These are phyloP conservation scores for Exophiala sideris DNA, from an alignment of 2,329 filamentous ascomycete species.

Conservation along the genomic window DNA sequence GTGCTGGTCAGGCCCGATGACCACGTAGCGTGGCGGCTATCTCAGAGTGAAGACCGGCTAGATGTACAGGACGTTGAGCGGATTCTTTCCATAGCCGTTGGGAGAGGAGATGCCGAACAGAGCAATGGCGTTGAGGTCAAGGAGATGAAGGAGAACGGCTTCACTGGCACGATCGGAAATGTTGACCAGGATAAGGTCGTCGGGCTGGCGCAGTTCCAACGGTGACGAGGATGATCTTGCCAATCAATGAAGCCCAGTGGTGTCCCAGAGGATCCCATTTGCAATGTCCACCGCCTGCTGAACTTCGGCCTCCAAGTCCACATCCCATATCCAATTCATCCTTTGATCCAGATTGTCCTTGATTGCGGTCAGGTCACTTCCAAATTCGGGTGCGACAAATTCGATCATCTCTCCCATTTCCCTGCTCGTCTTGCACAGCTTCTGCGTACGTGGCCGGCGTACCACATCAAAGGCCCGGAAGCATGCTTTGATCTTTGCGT, in stretches of 20 bases:
- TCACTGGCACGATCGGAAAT: constrained; percentile 16
- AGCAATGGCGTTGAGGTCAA: neutral
- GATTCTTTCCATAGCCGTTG: neutral
- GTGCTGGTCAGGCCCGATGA: constrained; percentile 32
- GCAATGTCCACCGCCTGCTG: neutral
- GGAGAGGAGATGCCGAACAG: neutral
- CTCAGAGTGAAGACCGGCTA: neutral
- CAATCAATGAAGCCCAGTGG: too few relatives aligned
- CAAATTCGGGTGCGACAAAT: neutral
- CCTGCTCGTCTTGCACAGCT: neutral
- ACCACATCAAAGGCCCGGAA: neutral
- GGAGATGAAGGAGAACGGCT: constrained; percentile 3
- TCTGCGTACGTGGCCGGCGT: constrained; percentile 1
- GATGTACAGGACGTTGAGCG: neutral
- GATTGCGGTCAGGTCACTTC: neutral
- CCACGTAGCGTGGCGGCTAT: constrained; percentile 31
- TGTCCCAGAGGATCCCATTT: neutral
- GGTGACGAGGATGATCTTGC: too few relatives aligned
- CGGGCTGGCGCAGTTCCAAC: constrained; percentile 7
- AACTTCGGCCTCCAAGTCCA: neutral
- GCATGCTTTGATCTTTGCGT: neutral
- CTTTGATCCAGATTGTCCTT: constrained; percentile 6
- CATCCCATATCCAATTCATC: constrained; percentile 4
- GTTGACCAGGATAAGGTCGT: constrained; percentile 12
- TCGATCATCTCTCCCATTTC: constrained; percentile 3